These are phyloP conservation scores for Fusarium sp. DNA, from an alignment of 2,329 filamentous ascomycete species.

Conservation along the genomic window DNA sequence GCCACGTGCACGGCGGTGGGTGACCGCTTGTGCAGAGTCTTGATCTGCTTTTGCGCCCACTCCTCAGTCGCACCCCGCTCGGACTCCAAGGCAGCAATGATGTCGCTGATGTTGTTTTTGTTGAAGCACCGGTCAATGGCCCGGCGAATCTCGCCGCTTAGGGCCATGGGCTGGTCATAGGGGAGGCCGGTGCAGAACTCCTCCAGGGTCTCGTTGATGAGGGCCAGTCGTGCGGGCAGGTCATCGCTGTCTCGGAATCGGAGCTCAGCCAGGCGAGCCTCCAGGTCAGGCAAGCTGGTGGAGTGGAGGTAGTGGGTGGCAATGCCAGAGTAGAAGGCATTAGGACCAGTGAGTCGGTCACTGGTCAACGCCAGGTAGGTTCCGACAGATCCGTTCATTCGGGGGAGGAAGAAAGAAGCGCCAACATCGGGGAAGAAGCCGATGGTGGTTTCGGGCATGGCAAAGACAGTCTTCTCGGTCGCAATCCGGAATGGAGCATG, in stretches of 20 bases:
- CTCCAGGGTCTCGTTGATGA: constrained; percentile 89
- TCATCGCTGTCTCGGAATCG: constrained; percentile 82
- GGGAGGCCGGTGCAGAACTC: constrained; percentile 92
- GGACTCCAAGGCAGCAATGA: constrained; percentile 74
- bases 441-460: constrained; percentile 98
- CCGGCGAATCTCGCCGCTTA: constrained; percentile 76
- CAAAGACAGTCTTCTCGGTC: constrained; percentile 93
- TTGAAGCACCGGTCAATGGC: constrained; percentile 88
- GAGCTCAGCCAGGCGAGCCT: constrained; percentile 87
- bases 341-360: constrained; percentile 81
- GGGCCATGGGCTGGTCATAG: constrained; percentile 72
- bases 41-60: constrained; percentile 84
- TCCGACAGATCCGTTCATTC: constrained; percentile 86
- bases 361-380: constrained; percentile 95
- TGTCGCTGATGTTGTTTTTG: constrained; percentile 73
- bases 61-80: constrained; percentile 63
- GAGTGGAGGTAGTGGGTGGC: constrained; percentile 98
- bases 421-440: constrained; percentile 99
- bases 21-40: constrained; percentile 80
- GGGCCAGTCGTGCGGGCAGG: constrained; percentile 69
- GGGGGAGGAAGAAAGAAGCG: constrained; percentile 93
- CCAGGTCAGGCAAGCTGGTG: constrained; percentile 81
- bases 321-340: constrained; percentile 90
- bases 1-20: constrained; percentile 89
- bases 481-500: constrained; percentile 97